Evolutionary conservation across 495 filamentous ascomycete species (phyloP).

Genomic region (Lophium mytilinum): DNA sequence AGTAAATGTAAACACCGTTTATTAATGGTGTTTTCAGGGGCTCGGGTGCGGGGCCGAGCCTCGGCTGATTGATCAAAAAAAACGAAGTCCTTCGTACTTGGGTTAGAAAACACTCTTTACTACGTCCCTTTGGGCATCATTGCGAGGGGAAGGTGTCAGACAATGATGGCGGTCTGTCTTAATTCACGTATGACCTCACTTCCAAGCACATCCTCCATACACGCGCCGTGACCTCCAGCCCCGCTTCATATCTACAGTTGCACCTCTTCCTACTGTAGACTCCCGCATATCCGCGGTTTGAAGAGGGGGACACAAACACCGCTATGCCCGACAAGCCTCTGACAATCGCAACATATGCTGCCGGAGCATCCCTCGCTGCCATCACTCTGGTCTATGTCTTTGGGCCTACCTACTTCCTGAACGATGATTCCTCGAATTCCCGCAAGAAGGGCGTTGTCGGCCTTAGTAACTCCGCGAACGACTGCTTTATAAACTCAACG

Average conservation of each 20-base stretch:
- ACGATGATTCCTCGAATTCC: conserved; percentile 57
- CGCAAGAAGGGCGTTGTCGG: conserved; percentile 85
- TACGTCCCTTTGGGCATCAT: conserved; percentile 7
- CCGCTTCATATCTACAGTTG: neutral
- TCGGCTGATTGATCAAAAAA: too few relatives aligned
- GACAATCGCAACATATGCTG: conserved; percentile 86
- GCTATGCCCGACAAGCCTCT: conserved; percentile 79
- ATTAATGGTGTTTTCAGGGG: too few relatives aligned
- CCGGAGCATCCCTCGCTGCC: conserved; percentile 91
- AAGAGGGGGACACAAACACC: neutral
- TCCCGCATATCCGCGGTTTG: conserved; percentile 1
- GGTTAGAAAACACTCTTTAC: conserved; percentile 1
- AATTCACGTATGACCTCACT: neutral
- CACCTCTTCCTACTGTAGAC: neutral
- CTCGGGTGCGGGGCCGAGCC: too few relatives aligned
- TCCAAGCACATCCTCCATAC: too few relatives aligned
- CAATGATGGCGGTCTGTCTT: conserved; percentile 6
- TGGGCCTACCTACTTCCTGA: conserved; percentile 87
- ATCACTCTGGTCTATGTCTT: conserved; percentile 95
- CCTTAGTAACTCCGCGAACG: conserved; percentile 84
- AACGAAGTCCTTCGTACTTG: too few relatives aligned
- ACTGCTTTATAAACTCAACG: conserved; percentile 99
- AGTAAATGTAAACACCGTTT: too few relatives aligned
- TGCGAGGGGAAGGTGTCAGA: conserved; percentile 11
- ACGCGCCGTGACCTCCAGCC: neutral